Base-by-base conservation (phyloP, 306 rosid species). In the Potentilla sterilis region DNA sequence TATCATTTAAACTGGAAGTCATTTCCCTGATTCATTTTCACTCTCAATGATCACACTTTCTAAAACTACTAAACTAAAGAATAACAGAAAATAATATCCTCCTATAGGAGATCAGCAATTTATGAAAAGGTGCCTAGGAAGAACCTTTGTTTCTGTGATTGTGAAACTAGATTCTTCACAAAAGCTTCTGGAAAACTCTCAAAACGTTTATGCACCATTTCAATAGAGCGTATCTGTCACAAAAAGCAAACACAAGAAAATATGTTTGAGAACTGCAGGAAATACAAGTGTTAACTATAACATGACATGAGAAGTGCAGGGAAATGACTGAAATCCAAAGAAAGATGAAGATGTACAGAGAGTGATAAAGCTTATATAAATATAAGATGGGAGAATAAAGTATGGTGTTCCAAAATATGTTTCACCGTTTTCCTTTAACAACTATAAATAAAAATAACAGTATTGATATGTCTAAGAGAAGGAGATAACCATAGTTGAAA, bases 151-250 rank as follows among this genome's bases (percentile, higher is more conserved):
- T 82, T 77, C 80, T 84, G 85, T 37, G 89, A 62, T 81, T 84
- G 82, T 74, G 97, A 86, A 80, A 87, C 92, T 69, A 95, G 83
- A 66, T 86, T 91, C 48, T 85, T 79, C 41, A 77, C 96, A 89
- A 95, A 92, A 48, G 97, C 99, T 82, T 83, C 84, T 0, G 99
- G 99, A 76, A 95, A 95, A 86, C 96, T 95, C 85, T 92, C 99
- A 81, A 95, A 95, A 77, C 99, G 99, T 75, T 89, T 95, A 67
- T 95, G 97, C 78, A 95, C 92, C 99, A 95, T 95, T 82, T 92
- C 97, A 79, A 92, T 89, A 74, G 97, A 89, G 59, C 99, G 99
- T 84, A 95, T 95, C 99, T 95, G 89, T 74, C 76, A 76, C 40
- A 82, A 77, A 52, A 28, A 62, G 34, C 70, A 67, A 79, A 61